phyloP scores from a whole-genome alignment of 163 green algal genomes.

The Chloromonas sp. region DNA sequence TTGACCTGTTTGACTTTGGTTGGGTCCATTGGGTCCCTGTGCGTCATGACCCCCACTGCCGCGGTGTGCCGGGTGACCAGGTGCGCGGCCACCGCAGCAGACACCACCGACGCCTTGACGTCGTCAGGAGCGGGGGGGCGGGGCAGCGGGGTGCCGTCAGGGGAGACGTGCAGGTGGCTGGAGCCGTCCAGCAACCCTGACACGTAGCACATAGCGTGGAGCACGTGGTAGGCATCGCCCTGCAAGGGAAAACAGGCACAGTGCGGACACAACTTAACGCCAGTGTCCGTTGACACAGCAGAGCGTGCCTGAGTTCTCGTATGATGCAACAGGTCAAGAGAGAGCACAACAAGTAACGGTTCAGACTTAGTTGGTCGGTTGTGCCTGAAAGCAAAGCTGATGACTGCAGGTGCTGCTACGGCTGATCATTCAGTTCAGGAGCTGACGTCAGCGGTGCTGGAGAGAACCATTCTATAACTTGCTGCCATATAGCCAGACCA shows the following conservation, averaged over 20 bases:
- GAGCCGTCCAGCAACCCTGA: constrained; percentile 17
- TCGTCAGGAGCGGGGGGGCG: neutral
- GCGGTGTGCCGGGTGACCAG: constrained; percentile 28
- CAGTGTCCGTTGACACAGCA: no score
- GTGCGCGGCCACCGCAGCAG: constrained; percentile 11
- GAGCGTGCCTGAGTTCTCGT: no score
- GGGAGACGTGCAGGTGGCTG: constrained; percentile 1
- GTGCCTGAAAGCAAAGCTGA: no score
- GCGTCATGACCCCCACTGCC: constrained; percentile 27
- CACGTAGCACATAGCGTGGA: constrained; percentile 31
- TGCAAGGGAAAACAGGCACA: neutral
- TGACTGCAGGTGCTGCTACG: no score
- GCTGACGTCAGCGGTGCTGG: no score
- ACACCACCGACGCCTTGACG: constrained; percentile 11
- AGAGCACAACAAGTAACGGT: no score
- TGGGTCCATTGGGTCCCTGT: constrained; percentile 12
- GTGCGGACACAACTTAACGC: neutral
- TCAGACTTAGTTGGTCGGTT: no score
- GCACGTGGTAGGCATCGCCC: constrained; percentile 18
- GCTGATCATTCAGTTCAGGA: no score
- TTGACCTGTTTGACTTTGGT: constrained; percentile 4
- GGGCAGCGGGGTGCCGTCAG: neutral
- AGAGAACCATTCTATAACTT: no score
- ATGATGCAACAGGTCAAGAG: no score
- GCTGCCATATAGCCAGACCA: no score